Conservation (phyloP, 352 stramenopile genomes). For the Peronospora tabacina region DNA sequence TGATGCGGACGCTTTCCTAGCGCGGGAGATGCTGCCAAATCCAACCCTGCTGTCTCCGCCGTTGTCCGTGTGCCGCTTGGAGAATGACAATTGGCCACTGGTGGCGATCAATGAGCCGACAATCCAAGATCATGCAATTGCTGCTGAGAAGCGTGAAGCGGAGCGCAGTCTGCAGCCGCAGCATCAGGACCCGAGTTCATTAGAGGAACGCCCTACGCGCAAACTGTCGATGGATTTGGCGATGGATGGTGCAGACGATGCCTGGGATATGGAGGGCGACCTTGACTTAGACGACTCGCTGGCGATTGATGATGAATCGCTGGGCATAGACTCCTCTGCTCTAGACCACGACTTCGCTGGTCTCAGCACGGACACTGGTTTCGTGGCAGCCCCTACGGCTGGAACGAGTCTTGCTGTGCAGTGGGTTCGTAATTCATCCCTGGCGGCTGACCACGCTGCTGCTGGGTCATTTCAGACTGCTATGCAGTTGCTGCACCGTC, state of each 20-base stretch:
- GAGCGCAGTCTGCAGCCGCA: constrained; percentile 62
- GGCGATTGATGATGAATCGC: constrained; percentile 38
- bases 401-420: constrained; percentile 84
- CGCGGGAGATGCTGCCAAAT: constrained; percentile 52
- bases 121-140: constrained; percentile 75
- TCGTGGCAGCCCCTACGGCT: constrained; percentile 87
- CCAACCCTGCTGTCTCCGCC: constrained; percentile 89
- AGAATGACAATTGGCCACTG: constrained; percentile 96
- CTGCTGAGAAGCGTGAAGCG: constrained; percentile 70
- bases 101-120: constrained; percentile 91
- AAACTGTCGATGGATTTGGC: constrained; percentile 69
- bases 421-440: constrained; percentile 95
- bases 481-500: constrained; percentile 97
- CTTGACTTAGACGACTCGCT: constrained; percentile 78
- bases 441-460: constrained; percentile 96
- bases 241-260: constrained; percentile 64
- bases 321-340: constrained; percentile 36
- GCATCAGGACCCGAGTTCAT: constrained; percentile 23
- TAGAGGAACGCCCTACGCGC: constrained; percentile 42
- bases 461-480: constrained; percentile 93
- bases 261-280: constrained; percentile 80
- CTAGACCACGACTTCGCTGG: constrained; percentile 51
- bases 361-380: constrained; percentile 42
- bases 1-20: constrained; percentile 56
- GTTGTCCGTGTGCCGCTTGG: constrained; percentile 87